Base-by-base conservation (phyloP, 164 flowering plant genomes). In the Cinnamomum micranthum region DNA sequence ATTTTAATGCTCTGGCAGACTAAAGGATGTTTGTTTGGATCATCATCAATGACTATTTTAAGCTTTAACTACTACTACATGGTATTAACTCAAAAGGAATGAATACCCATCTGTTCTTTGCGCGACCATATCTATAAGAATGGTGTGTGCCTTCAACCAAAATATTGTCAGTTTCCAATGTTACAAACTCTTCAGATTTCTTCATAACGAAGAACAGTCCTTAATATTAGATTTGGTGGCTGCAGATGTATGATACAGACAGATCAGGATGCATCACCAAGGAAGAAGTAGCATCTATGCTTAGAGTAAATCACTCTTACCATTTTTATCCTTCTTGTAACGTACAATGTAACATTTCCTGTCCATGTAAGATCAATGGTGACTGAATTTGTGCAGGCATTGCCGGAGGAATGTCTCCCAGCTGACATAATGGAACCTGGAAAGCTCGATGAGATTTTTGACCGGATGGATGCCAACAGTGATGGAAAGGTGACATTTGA, bases 201-300 rank as follows among this genome's bases (percentile, higher is more conserved):
- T 70, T 15, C 60, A 52, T 52, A 70, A 13, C 31, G 50, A 25
- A 7, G 35, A 19, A 4, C 60, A 14, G n/a, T 11, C 13, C 35
- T 52, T 24, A 70, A 52, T 51, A 23, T 68, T 62, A 11, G 35
- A 17, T 74, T 28, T 67, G n/a, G 73, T 82, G 70, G 69, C 68
- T 1, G 50, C 88, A 89, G 93, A 90, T 91, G 92, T 91, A 88
- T 59, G 96, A 90, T 51, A 83, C 88, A 58, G 96, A 91, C 79
- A 83, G 92, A 55, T 91, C 92, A 1, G 93, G 92, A 12, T 87
- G 89, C 84, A 91, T 91, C 71, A 85, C 87, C 6, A 90, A 88
- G 84, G 92, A 89, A 79, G 96, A 91, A 86, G 86, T 90, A 62
- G 91, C 91, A 68, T 90, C 96, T 4, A 86, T 91, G 87, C 86